phyloP scores from a whole-genome alignment of 768 basidiomycete species.

The Coprinopsis cinerea region DNA sequence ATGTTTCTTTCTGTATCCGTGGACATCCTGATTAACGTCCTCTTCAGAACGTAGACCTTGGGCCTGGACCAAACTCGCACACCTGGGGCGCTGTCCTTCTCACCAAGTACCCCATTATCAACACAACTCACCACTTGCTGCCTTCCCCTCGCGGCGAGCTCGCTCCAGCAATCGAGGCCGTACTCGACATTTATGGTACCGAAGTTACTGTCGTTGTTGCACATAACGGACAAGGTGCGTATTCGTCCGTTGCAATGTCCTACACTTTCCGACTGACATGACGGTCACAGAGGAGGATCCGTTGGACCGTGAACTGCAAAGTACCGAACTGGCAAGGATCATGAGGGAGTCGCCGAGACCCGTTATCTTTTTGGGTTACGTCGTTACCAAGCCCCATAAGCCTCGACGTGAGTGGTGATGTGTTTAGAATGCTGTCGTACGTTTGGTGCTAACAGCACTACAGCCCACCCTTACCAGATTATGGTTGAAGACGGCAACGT shows the following conservation, averaged over 20 bases:
- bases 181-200: slow-evolving; percentile 73
- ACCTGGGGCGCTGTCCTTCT: slow-evolving; percentile 86
- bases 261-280: not conserved
- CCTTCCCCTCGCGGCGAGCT: slow-evolving; percentile 85
- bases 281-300: slow-evolving; percentile 69
- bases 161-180: slow-evolving; percentile 84
- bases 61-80: slow-evolving; percentile 82
- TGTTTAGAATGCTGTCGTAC: not conserved
- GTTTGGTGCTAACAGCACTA: not conserved
- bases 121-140: slow-evolving; percentile 78
- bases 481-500: slow-evolving; percentile 72
- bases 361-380: slow-evolving; percentile 76
- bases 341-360: slow-evolving; percentile 72
- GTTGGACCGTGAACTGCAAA: slow-evolving; percentile 83
- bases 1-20: slow-evolving; percentile 21
- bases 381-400: slow-evolving; percentile 66
- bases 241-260: not conserved
- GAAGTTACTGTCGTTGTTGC: slow-evolving; percentile 79
- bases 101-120: slow-evolving; percentile 89
- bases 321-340: slow-evolving; percentile 71
- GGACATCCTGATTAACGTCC: slow-evolving; percentile 4
- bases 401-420: slow-evolving; percentile 44
- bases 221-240: slow-evolving; percentile 83
- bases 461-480: slow-evolving; percentile 73
- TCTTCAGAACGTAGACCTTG: slow-evolving; percentile 75